These are phyloP conservation scores for Fraxinus angustifolia DNA, from an alignment of 305 asterid genomes.

Conservation along the genomic window DNA sequence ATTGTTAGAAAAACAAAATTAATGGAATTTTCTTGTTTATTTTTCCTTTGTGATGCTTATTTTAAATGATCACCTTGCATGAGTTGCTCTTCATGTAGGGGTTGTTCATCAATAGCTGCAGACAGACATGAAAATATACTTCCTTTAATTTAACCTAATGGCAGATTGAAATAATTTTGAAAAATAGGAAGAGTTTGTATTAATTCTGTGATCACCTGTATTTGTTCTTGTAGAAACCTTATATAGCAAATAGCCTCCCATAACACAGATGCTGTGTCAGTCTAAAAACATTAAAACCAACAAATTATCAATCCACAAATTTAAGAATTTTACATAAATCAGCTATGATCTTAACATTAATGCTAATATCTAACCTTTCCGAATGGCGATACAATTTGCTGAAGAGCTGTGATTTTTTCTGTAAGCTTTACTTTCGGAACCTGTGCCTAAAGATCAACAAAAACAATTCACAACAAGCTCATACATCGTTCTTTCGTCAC, in stretches of 20 bases:
- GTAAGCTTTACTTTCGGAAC: conserved; percentile 31
- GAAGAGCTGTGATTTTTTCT: conserved; percentile 37
- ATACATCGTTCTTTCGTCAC: neutral
- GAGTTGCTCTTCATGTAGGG: conserved; percentile 27
- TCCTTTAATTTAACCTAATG: neutral
- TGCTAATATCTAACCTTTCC: conserved; percentile 29
- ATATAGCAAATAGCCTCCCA: conserved; percentile 33
- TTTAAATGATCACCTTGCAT: conserved; percentile 23
- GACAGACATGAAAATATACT: neutral
- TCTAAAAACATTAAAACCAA: conserved; percentile 9
- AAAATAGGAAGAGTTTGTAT: neutral
- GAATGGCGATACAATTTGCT: conserved; percentile 40
- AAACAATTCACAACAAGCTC: neutral
- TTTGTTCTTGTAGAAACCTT: conserved; percentile 35
- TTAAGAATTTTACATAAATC: neutral
- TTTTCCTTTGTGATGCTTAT: neutral
- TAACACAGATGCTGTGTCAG: conserved; percentile 39
- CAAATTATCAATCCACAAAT: neutral
- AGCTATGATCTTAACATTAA: neutral
- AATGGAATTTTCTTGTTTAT: no score
- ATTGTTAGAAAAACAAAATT: neutral
- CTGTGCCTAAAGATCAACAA: conserved; percentile 13
- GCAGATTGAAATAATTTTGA: neutral
- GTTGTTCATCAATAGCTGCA: conserved; percentile 27
- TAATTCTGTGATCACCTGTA: conserved; percentile 23